phyloP scores from a whole-genome alignment of 495 filamentous ascomycete species.

The Aspergillus steynii region DNA sequence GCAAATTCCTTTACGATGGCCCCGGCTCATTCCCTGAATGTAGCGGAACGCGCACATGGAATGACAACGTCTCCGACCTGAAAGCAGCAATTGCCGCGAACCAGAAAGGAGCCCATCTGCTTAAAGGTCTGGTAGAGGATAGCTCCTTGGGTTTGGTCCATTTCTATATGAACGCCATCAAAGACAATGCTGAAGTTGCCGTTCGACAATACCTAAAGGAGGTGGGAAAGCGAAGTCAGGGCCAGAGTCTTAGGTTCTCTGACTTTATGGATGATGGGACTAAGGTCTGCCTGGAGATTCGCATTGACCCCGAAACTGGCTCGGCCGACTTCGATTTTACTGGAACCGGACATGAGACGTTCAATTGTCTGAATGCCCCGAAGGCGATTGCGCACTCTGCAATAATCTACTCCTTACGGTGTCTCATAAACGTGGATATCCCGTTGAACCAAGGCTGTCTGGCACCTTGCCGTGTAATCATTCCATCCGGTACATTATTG shows the following conservation, averaged over 20 bases:
- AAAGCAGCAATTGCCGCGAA: conserved; percentile 98
- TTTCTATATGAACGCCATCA: conserved; percentile 71
- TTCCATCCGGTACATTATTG: conserved; percentile 79
- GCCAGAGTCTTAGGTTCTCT: conserved; percentile 74
- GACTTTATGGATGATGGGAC: conserved; percentile 98
- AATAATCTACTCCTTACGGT: conserved; percentile 94
- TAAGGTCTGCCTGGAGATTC: conserved; percentile 80
- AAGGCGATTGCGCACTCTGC: conserved; percentile 91
- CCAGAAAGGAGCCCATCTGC: conserved; percentile 37
- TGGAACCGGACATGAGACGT: conserved; percentile 85
- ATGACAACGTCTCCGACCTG: conserved; percentile 93
- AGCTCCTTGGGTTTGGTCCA: background rate
- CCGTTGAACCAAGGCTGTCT: conserved; percentile 97
- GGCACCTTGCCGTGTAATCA: conserved; percentile 78
- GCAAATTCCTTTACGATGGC: conserved; percentile 76
- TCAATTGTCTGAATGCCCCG: conserved; percentile 92
- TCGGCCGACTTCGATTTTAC: conserved; percentile 91
- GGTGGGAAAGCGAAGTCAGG: conserved; percentile 73
- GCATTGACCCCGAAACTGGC: conserved; percentile 79
- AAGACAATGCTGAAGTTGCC: conserved; percentile 86
- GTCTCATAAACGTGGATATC: conserved; percentile 89
- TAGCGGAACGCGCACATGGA: conserved; percentile 83
- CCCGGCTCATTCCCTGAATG: conserved; percentile 86
- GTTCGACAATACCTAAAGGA: conserved; percentile 81
- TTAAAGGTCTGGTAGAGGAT: background rate